These are phyloP conservation scores for Backusella sp. DNA, from an alignment of 192 early-diverging fungal species.

Conservation along the genomic window DNA sequence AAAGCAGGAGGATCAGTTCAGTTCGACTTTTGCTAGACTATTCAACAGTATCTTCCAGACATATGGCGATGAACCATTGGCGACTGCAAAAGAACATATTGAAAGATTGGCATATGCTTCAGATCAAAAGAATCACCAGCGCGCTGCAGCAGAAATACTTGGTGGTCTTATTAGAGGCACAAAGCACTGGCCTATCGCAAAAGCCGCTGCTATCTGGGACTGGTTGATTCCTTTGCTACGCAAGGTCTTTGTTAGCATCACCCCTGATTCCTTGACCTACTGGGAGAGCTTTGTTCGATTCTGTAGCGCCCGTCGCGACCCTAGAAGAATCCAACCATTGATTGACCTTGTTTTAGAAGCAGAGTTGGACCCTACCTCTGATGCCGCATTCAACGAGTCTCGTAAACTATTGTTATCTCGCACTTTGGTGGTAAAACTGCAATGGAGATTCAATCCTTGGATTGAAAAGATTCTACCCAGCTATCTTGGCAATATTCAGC, in stretches of 20 bases:
- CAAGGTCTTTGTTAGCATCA: conserved; percentile 59
- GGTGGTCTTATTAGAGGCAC: conserved; percentile 81
- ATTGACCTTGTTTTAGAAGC: conserved; percentile 63
- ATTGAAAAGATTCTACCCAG: conserved; percentile 38
- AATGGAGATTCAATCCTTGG: conserved; percentile 63
- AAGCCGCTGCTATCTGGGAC: conserved; percentile 60
- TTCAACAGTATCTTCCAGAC: conserved; percentile 72
- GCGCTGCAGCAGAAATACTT: conserved; percentile 78
- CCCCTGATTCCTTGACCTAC: conserved; percentile 71
- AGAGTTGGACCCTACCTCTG: conserved; percentile 68
- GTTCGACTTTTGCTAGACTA: conserved; percentile 53
- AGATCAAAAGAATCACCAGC: conserved; percentile 76
- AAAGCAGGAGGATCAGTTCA: conserved; percentile 67
- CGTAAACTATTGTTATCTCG: conserved; percentile 74
- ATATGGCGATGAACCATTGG: conserved; percentile 52
- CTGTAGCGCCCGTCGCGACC: conserved; percentile 61
- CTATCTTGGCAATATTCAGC: conserved; percentile 58
- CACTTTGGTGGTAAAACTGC: conserved; percentile 57
- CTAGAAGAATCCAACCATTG: conserved; percentile 75
- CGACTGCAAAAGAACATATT: conserved; percentile 54
- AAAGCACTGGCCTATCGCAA: conserved; percentile 76
- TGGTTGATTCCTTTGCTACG: conserved; percentile 65
- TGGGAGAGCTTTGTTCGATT: conserved; percentile 77
- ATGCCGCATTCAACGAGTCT: conserved; percentile 83
- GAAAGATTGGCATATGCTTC: conserved; percentile 44